Evolutionary conservation across 148 eudicot genomes (phyloP).

Genomic region (Tetragonia tetragonoides): DNA sequence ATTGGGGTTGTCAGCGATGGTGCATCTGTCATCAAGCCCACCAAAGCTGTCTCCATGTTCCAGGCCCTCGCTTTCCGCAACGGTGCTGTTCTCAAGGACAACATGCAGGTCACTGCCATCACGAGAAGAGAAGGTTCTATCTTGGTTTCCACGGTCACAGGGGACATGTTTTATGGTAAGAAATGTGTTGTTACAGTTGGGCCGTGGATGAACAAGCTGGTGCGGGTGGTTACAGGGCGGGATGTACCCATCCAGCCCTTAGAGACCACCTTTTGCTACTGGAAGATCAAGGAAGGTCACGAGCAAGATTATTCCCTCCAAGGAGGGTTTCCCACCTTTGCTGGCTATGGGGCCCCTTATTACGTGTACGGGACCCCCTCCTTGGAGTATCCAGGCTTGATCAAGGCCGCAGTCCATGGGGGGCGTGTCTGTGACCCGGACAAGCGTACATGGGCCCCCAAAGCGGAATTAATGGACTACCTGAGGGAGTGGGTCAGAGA

Average conservation of each 20-base stretch:
- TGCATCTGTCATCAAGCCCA: constrained; percentile 83
- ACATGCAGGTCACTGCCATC: constrained; percentile 37
- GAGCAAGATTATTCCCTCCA: constrained; percentile 43
- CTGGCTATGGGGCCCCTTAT: constrained; percentile 62
- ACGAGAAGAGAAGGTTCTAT: constrained; percentile 23
- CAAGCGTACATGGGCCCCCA: constrained; percentile 46
- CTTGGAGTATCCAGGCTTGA: constrained; percentile 72
- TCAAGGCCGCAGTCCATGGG: constrained; percentile 63
- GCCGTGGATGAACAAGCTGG: constrained; percentile 58
- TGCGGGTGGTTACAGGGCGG: constrained; percentile 25
- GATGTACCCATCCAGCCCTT: constrained; percentile 57
- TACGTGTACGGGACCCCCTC: constrained; percentile 82
- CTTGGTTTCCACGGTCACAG: constrained; percentile 38
- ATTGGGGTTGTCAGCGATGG: constrained; percentile 54
- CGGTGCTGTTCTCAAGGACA: constrained; percentile 64
- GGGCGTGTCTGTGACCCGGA: constrained; percentile 68
- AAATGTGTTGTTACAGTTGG: constrained; percentile 79
- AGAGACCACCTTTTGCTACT: constrained; percentile 63
- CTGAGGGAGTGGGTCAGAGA: constrained; percentile 55
- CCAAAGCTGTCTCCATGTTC: constrained; percentile 93
- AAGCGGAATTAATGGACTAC: constrained; percentile 21
- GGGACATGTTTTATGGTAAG: constrained; percentile 40
- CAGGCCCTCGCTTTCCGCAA: constrained; percentile 58
- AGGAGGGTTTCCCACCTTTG: constrained; percentile 71
- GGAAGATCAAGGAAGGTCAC: constrained; percentile 60